Conservation (phyloP, 805 yeast genomes). For the Hanseniaspora singularis region DNA sequence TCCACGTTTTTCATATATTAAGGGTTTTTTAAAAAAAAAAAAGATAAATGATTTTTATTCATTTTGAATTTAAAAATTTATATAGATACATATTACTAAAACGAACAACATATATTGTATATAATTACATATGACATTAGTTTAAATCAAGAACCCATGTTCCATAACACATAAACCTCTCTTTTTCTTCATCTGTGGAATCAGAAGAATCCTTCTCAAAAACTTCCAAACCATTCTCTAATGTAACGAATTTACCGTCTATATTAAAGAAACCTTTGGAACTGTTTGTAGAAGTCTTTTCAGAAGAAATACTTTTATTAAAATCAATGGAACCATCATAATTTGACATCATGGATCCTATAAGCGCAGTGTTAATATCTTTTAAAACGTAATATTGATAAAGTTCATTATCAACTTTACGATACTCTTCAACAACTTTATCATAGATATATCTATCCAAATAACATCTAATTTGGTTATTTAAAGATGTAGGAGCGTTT, state of each 20-base stretch:
- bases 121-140: no score
- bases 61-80: no score
- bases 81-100: no score
- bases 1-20: no score
- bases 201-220: not conserved
- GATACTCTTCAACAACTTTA: not conserved
- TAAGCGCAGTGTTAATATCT: slow-evolving; percentile 13
- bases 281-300: not conserved
- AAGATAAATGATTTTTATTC: no score
- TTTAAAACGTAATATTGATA: slow-evolving; percentile 4
- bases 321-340: slow-evolving; percentile 5
- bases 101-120: no score
- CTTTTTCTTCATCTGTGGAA: not conserved
- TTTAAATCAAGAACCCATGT: slow-evolving; percentile 10
- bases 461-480: slow-evolving; percentile 16
- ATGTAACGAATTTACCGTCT: slow-evolving; percentile 8
- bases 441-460: slow-evolving; percentile 2
- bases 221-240: slow-evolving; percentile 4
- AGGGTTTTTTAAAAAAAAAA: no score
- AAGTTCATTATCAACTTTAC: not conserved
- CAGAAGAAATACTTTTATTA: not conserved
- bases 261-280: not conserved
- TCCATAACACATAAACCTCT: slow-evolving; percentile 12
- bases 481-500: slow-evolving; percentile 4
- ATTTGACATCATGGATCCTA: slow-evolving; percentile 11